Evolutionary conservation across 2,329 filamentous ascomycete species (phyloP).

Genomic region (Mycosphaerelloides madeirae): DNA sequence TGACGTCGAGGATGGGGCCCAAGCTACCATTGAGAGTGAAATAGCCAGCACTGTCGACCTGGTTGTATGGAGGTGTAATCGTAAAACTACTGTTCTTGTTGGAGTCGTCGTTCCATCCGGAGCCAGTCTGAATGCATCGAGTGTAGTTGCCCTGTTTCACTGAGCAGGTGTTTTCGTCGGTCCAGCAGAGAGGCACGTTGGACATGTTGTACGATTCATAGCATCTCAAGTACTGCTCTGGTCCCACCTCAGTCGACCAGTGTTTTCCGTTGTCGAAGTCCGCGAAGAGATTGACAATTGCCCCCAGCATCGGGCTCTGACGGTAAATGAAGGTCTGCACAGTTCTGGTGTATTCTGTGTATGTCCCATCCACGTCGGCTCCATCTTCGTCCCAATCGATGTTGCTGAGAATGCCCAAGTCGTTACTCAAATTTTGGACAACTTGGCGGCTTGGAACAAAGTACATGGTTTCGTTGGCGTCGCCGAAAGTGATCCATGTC

Average conservation of each 20-base stretch:
- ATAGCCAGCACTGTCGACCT: too few relatives aligned
- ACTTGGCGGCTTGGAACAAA: constrained; percentile 25
- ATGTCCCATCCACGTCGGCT: not conserved
- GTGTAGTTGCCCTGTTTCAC: constrained; percentile 9
- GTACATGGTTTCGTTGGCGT: not conserved
- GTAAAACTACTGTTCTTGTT: constrained; percentile 10
- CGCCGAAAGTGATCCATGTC: not conserved
- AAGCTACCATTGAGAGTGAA: not conserved
- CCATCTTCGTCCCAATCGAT: constrained; percentile 1
- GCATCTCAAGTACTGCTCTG: constrained; percentile 6
- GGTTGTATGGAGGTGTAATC: constrained; percentile 5
- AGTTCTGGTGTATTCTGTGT: constrained; percentile 10
- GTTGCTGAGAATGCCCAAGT: constrained; percentile 1
- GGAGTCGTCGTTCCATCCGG: constrained; percentile 14
- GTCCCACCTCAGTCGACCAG: constrained; percentile 4
- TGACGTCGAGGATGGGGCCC: constrained; percentile 7
- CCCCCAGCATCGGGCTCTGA: constrained; percentile 12
- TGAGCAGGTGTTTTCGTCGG: too few relatives aligned
- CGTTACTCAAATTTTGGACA: constrained; percentile 14
- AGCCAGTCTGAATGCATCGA: constrained; percentile 19
- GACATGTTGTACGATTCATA: constrained; percentile 8
- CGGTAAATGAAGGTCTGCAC: constrained; percentile 9
- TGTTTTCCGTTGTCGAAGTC: constrained; percentile 1
- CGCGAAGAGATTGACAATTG: constrained; percentile 3
- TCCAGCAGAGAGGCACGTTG: not conserved